These are phyloP conservation scores for Diaporthe vaccinii DNA, from an alignment of 2,329 filamentous ascomycete species.

Conservation along the genomic window DNA sequence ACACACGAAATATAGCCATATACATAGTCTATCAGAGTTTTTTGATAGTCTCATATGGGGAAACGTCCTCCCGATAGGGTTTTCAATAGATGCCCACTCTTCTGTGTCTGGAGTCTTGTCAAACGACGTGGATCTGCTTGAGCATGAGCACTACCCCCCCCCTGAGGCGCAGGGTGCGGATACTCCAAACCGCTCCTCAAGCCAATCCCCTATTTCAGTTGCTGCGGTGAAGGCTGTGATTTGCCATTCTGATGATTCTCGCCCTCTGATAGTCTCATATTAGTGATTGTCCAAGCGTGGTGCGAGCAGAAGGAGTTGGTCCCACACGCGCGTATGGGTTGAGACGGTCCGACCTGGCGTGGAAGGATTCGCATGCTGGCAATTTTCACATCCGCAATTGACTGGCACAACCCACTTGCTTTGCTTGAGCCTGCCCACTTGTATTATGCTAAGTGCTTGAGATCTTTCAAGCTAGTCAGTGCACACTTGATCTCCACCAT, in stretches of 20 bases:
- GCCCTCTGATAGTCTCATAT: background rate
- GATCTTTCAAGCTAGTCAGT: background rate
- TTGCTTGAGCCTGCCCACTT: background rate
- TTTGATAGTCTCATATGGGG: background rate
- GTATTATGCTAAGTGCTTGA: background rate
- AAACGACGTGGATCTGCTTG: background rate
- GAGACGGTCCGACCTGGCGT: background rate
- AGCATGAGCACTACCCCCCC: background rate
- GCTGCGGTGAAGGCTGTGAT: background rate
- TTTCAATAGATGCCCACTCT: background rate
- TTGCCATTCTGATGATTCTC: background rate
- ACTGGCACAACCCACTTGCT: background rate
- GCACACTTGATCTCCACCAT: background rate
- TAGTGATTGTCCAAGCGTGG: background rate
- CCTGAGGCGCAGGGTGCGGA: background rate
- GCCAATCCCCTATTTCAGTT: no score
- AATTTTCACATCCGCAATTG: background rate
- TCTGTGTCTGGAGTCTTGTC: background rate
- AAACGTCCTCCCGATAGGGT: background rate
- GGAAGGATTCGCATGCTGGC: background rate
- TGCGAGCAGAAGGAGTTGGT: background rate
- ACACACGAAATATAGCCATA: background rate
- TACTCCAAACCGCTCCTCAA: background rate
- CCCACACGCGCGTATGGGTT: background rate
- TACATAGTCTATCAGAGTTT: background rate